Evolutionary conservation across 75 land plant genomes (phyloP), one percentile per base, ranked within the genome.

Genomic region (Picea glauca): DNA sequence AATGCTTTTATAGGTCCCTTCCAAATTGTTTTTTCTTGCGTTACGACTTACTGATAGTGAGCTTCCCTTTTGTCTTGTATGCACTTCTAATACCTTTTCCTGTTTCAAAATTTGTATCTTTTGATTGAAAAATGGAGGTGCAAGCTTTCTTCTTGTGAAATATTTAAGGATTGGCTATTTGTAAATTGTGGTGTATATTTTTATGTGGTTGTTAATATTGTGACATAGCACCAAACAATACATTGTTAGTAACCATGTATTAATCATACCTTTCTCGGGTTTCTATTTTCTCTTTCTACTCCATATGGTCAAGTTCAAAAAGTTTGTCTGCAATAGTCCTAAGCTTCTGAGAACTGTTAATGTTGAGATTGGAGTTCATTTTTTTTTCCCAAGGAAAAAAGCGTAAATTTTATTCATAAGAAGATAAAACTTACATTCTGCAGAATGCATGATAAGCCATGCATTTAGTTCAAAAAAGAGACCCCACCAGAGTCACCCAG

Each of bases 111-210:
- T 2, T 68, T 5, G 21, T 68, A 40, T 32, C 72, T 68, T 35
- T 68, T 40, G 50, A 40, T 40, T 68, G 23, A 68, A 67, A 68
- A 70, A 70, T n/a, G 35, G 6, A 66, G 14, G 35, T 66, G 70
- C 68, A 33, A 66, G 40, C 17, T 65, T 40, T 32, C 35, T 38
- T 32, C 35, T 32, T 33, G 40, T 17, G 30, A 64, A 33, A 32
- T 33, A 20, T 18, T 40, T 18, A 9, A 32, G 23, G 54, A 70
- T 35, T 38, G 23, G 73, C n/a, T 70, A 46, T 8, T 46, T 46
- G 50, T 46, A 70, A 70, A 35, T 18, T 15, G 40, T 68, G 12
- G 38, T 40, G 21, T 18, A 68, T 40, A 67, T 18, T 40, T 65
- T 32, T 68, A 32, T 20, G 8, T n/a, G 12, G 20, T 46, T 46